A percentile compares a stretch with the other conserved stretches of the same genome.
These are phyloP conservation scores for Fermentozyma sake DNA, from an alignment of 1,139 yeast genomes.

Conservation along the genomic window DNA sequence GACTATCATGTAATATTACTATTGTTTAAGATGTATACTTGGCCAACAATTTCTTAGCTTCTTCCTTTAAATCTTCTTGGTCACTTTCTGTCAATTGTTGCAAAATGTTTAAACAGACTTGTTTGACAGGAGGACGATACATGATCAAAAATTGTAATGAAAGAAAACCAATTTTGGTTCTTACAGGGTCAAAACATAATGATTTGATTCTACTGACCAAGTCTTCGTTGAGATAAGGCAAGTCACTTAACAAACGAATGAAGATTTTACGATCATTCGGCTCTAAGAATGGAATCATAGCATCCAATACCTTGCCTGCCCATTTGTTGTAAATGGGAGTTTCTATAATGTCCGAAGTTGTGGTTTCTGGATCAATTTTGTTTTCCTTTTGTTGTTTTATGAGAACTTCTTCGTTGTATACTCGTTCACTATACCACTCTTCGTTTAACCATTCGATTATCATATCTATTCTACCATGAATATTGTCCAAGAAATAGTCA, in stretches of 20 bases:
- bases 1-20: too few species aligned
- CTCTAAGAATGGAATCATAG: constrained; percentile 80
- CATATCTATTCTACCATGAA: constrained; percentile 67
- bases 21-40: constrained; percentile 30
- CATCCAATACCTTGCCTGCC: constrained; percentile 70
- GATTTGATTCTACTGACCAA: constrained; percentile 65
- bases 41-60: constrained; percentile 48
- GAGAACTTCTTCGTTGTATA: constrained; percentile 29
- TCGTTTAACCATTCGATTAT: constrained; percentile 94
- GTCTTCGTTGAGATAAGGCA: constrained; percentile 66
- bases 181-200: constrained; percentile 79
- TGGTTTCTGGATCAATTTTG: too few species aligned
- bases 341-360: too few species aligned
- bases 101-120: constrained; percentile 61
- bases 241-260: constrained; percentile 76
- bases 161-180: constrained; percentile 76
- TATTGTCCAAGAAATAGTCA: constrained; percentile 68
- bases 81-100: constrained; percentile 49
- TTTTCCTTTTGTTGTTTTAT: constrained; percentile 12
- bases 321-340: constrained; percentile 60
- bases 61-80: constrained; percentile 52
- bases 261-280: constrained; percentile 74
- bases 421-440: constrained; percentile 82
- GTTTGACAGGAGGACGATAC: constrained; percentile 84
- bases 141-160: constrained; percentile 76